These are phyloP conservation scores for Cephaloascus fragrans DNA, from an alignment of 805 yeast species.

Conservation along the genomic window DNA sequence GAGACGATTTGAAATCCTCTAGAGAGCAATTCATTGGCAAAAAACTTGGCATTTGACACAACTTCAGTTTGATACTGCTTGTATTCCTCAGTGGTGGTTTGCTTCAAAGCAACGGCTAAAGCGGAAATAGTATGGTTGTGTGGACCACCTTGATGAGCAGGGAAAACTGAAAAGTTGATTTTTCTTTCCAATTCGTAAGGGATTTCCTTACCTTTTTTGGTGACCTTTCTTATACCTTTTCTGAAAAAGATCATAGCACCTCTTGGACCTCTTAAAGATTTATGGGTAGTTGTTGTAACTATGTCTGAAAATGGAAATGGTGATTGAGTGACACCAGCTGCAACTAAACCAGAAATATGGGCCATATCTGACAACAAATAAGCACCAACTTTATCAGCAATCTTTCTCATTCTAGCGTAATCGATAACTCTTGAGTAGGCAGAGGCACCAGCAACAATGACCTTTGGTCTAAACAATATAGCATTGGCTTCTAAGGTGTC, in stretches of 20 bases:
- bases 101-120: slow-evolving; percentile 88
- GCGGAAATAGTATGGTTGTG: slow-evolving; percentile 98
- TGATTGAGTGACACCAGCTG: slow-evolving; percentile 89
- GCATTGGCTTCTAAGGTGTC: slow-evolving; percentile 81
- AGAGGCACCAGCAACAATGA: slow-evolving; percentile 93
- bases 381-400: slow-evolving; percentile 90
- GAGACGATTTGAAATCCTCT: slow-evolving; percentile 77
- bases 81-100: slow-evolving; percentile 83
- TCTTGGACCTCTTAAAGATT: slow-evolving; percentile 97
- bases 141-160: slow-evolving; percentile 99
- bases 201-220: slow-evolving; percentile 79
- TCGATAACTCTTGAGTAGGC: slow-evolving; percentile 90
- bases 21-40: slow-evolving; percentile 56
- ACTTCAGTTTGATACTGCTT: slow-evolving; percentile 78
- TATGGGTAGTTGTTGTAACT: slow-evolving; percentile 96
- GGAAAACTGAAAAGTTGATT: slow-evolving; percentile 96
- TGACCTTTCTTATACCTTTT: slow-evolving; percentile 80
- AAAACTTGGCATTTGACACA: slow-evolving; percentile 67
- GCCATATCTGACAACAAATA: slow-evolving; percentile 94
- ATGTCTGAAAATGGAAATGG: slow-evolving; percentile 93
- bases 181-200: slow-evolving; percentile 81
- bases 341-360: slow-evolving; percentile 90
- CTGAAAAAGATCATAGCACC: slow-evolving; percentile 98
- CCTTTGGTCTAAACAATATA: slow-evolving; percentile 83
- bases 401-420: slow-evolving; percentile 81